Evolutionary conservation across 202 grass and related monocot species (phyloP).

Genomic region (Schoenoplectus tabernaemontani): DNA sequence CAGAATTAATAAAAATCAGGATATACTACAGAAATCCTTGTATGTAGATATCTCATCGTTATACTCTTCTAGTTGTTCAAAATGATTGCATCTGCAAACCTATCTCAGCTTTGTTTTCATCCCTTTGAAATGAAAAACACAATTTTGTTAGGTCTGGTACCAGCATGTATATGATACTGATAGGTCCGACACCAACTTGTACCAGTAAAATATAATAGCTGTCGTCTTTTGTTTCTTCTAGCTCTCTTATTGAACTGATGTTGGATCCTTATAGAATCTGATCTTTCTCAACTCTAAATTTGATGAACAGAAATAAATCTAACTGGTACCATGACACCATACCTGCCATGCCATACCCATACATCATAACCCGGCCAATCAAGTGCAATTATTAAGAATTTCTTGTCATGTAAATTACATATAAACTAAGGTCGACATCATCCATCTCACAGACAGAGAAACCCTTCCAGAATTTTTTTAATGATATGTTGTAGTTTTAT

Average conservation of each 20-base stretch:
- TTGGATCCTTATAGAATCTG: background rate
- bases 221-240: background rate
- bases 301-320: no score
- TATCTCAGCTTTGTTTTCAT: background rate
- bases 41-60: no score
- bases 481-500: background rate
- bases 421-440: no score
- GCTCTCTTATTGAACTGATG: background rate
- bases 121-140: background rate
- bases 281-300: background rate
- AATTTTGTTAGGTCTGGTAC: background rate
- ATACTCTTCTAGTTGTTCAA: background rate
- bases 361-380: no score
- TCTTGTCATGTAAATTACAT: no score
- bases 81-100: background rate
- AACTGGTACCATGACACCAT: background rate
- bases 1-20: background rate
- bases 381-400: background rate
- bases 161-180: background rate
- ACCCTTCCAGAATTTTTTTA: background rate
- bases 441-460: background rate
- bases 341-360: background rate
- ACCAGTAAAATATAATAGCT: constrained; percentile 1
- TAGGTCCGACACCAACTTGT: background rate
- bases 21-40: background rate